These are phyloP conservation scores for Aspergillus sp. DNA, from an alignment of 2,329 filamentous ascomycete species.

Conservation along the genomic window DNA sequence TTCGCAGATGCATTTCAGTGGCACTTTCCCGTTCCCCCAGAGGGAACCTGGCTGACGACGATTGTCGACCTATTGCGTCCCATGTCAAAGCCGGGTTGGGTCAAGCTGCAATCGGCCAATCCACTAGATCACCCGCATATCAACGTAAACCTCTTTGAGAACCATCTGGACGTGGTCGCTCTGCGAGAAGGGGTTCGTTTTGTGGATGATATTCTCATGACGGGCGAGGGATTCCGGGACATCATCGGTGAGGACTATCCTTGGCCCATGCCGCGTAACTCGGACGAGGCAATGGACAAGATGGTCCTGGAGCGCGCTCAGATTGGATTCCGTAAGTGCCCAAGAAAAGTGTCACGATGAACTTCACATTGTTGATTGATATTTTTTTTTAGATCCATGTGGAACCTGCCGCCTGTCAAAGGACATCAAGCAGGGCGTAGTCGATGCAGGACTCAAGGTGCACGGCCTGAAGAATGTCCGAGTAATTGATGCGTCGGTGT, in stretches of 20 bases:
- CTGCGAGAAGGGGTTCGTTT: conserved; percentile 52
- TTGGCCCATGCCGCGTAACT: conserved; percentile 50
- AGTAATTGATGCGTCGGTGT: conserved; percentile 49
- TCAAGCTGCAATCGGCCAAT: conserved; percentile 35
- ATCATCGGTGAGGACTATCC: conserved; percentile 42
- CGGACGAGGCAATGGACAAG: conserved; percentile 50
- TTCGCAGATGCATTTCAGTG: conserved; percentile 47
- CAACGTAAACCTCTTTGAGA: conserved; percentile 41
- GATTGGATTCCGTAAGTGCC: conserved; percentile 28
- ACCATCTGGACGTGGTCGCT: conserved; percentile 47
- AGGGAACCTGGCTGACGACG: conserved; percentile 49
- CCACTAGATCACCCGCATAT: conserved; percentile 31
- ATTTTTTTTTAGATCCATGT: conserved; percentile 37
- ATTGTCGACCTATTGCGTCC: conserved; percentile 46
- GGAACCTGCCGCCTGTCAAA: conserved; percentile 49
- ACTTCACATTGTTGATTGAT: background rate
- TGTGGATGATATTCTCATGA: conserved; percentile 46
- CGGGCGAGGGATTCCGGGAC: conserved; percentile 46
- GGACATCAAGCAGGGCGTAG: conserved; percentile 46
- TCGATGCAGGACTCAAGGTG: conserved; percentile 45
- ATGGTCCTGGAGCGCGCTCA: conserved; percentile 51
- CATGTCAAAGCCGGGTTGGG: conserved; percentile 36
- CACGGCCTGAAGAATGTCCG: conserved; percentile 47
- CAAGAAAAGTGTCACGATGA: background rate
- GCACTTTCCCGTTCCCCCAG: conserved; percentile 35